A percentile compares a stretch with the other conserved stretches of the same genome.
Evolutionary conservation across 805 yeast genomes (phyloP).

Genomic region (Monosporozyma siamensis): DNA sequence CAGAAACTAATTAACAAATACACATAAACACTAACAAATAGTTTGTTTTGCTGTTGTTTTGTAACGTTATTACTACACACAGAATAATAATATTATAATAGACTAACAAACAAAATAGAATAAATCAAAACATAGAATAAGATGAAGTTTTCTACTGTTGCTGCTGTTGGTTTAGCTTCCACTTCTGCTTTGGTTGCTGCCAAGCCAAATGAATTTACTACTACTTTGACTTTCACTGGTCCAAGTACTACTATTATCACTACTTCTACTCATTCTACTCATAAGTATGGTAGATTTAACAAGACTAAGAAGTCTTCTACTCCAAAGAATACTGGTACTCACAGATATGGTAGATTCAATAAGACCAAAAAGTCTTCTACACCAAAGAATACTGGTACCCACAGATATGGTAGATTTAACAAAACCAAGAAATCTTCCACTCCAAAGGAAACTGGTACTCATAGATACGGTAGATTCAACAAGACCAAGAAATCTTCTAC

Average conservation of each 20-base stretch:
- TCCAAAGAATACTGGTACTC: constrained; percentile 40
- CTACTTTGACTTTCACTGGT: constrained; percentile 13
- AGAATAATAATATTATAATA: too few relatives aligned
- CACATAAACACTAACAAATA: too few relatives aligned
- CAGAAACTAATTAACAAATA: too few relatives aligned
- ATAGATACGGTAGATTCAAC: constrained; percentile 45
- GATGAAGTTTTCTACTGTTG: constrained; percentile 39
- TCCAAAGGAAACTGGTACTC: constrained; percentile 40
- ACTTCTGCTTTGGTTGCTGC: constrained; percentile 25
- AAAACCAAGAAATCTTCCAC: constrained; percentile 28
- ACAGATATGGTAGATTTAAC: constrained; percentile 45
- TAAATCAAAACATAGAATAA: neutral
- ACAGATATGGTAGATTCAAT: constrained; percentile 47
- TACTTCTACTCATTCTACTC: constrained; percentile 36
- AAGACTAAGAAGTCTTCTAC: constrained; percentile 28
- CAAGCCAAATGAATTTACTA: constrained; percentile 10
- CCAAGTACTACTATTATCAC: constrained; percentile 23
- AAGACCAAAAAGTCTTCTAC: constrained; percentile 29
- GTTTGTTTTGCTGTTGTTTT: too few relatives aligned
- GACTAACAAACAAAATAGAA: neutral
- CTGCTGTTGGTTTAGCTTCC: constrained; percentile 35
- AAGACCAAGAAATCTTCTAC: constrained; percentile 28
- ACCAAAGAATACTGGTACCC: constrained; percentile 39
- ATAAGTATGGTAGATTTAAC: constrained; percentile 45
- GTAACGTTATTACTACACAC: neutral